phyloP scores from a whole-genome alignment of 495 filamentous ascomycete species.

The Daldinia loculata region DNA sequence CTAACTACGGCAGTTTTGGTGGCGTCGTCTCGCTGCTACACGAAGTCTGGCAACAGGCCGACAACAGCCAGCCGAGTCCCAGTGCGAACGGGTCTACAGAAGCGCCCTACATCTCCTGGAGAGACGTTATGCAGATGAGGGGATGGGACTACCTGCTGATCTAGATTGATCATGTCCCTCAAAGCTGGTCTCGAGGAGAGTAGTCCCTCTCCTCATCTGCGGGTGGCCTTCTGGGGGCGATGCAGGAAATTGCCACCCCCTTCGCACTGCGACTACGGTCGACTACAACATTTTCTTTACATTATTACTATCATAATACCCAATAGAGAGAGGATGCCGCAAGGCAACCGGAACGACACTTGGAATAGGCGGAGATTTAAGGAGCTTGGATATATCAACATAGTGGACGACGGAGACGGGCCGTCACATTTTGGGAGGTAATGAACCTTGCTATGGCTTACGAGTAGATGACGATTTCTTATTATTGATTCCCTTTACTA shows the following conservation, averaged over 20 bases:
- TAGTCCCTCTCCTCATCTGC: slow-evolving; percentile 45
- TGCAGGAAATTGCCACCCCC: slow-evolving; percentile 46
- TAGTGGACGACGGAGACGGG: slow-evolving; percentile 19
- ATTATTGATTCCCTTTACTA: slow-evolving; percentile 35
- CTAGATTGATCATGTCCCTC: slow-evolving; percentile 55
- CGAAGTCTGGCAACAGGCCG: slow-evolving; percentile 82
- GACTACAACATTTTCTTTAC: slow-evolving; percentile 14
- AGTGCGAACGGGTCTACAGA: slow-evolving; percentile 50
- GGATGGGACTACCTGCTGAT: slow-evolving; percentile 94
- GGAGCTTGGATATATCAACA: slow-evolving; percentile 40
- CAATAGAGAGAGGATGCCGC: slow-evolving; percentile 49
- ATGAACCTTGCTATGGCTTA: slow-evolving; percentile 48
- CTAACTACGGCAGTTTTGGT: slow-evolving; percentile 85
- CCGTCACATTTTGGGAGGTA: slow-evolving; percentile 38
- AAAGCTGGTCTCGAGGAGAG: slow-evolving; percentile 51
- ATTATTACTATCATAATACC: slow-evolving; percentile 30
- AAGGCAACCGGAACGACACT: slow-evolving; percentile 50
- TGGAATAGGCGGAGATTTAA: slow-evolving; percentile 36
- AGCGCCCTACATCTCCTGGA: slow-evolving; percentile 81
- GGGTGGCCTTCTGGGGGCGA: slow-evolving; percentile 40
- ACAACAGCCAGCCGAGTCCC: slow-evolving; percentile 57
- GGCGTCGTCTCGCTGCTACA: slow-evolving; percentile 79
- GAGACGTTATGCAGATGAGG: slow-evolving; percentile 91
- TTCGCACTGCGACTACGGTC: slow-evolving; percentile 35
- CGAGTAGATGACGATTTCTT: slow-evolving; percentile 41